A percentile compares a stretch with the other conserved stretches of the same genome.
Conservation (phyloP, 768 basidiomycete genomes). For the Coprinopsis marcescibilis region DNA sequence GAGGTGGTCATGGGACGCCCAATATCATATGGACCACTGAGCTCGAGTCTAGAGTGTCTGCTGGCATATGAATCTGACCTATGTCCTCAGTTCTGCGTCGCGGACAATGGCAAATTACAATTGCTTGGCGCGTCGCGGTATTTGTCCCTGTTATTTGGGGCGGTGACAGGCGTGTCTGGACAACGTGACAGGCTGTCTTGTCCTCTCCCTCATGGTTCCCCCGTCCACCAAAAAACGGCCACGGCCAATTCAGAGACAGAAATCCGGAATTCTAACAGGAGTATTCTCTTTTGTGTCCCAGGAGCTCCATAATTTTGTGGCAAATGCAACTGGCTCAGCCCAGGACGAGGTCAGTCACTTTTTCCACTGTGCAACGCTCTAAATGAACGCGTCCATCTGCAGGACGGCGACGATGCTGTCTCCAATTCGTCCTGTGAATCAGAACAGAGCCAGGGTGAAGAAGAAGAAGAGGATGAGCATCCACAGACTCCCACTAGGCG, state of each 20-base stretch:
- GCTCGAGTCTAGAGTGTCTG: no score
- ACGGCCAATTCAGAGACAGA: background rate
- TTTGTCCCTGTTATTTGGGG: no score
- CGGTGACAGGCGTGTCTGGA: no score
- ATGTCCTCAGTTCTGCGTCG: no score
- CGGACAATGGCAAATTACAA: no score
- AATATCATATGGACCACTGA: no score
- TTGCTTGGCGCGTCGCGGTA: no score
- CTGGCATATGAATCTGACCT: no score
- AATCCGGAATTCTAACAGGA: conserved; percentile 27
- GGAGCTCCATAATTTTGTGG: conserved; percentile 67
- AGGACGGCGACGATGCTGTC: background rate
- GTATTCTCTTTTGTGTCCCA: conserved; percentile 66
- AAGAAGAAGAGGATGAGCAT: conserved; percentile 13
- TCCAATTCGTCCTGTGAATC: conserved; percentile 5
- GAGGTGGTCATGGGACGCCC: no score
- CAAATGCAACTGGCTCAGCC: conserved; percentile 49
- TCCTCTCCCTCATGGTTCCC: conserved; percentile 34
- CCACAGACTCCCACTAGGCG: conserved; percentile 1
- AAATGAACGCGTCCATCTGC: conserved; percentile 12
- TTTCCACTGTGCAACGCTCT: background rate
- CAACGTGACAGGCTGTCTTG: no score
- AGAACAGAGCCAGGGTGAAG: conserved; percentile 6
- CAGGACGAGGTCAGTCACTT: background rate
- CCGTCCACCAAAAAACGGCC: background rate